A percentile compares a stretch with the other conserved stretches of the same genome.
phyloP scores from a whole-genome alignment of 2,329 filamentous ascomycete genomes.

The Penicillium sp. region DNA sequence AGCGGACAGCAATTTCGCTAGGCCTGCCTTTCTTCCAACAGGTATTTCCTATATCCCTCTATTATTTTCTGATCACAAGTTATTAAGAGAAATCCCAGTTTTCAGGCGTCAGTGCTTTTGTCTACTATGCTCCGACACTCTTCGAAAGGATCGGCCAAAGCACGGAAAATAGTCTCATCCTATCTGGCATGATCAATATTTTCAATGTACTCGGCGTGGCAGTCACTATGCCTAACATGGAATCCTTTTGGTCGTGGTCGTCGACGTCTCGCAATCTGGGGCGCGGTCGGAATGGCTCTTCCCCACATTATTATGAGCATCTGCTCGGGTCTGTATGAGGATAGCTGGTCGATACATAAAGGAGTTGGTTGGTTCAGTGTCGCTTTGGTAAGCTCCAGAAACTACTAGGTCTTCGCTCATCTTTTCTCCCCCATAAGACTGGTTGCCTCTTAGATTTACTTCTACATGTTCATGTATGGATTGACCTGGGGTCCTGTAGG shows the following conservation, averaged over 20 bases:
- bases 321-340: neutral
- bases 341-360: neutral
- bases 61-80: no score
- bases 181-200: slow-evolving; percentile 42
- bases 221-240: no score
- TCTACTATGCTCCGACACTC: slow-evolving; percentile 53
- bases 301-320: neutral
- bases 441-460: no score
- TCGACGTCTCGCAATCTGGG: neutral
- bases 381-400: no score
- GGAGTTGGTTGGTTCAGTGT: neutral
- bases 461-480: neutral
- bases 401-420: no score
- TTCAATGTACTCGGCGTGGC: no score
- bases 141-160: slow-evolving; percentile 40
- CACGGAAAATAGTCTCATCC: slow-evolving; percentile 31
- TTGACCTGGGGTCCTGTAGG: slow-evolving; percentile 8
- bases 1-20: slow-evolving; percentile 37
- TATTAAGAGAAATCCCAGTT: no score
- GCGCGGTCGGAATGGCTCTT: neutral
- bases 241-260: no score
- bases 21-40: slow-evolving; percentile 51
- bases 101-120: slow-evolving; percentile 49
- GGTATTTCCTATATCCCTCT: no score
- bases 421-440: no score